Percentiles rank a stretch among this genome's conserved stretches.
Conservation (phyloP, 495 filamentous ascomycete species). For the Aspergillus bertholletiae region DNA sequence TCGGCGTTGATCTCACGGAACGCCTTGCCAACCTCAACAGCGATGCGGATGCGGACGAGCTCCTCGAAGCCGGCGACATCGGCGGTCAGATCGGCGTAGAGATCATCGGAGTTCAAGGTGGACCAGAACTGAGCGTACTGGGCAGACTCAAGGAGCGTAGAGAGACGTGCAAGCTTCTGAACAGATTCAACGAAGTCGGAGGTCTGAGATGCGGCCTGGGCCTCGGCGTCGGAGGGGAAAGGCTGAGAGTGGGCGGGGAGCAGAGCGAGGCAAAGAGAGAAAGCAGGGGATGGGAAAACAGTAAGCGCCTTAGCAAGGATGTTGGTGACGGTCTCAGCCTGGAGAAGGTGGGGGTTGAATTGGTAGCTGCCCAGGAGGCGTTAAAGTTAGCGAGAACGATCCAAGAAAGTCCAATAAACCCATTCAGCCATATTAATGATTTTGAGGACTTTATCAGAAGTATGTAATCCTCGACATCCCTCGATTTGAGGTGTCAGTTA, state of each 20-base stretch:
- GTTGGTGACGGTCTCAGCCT: conserved; percentile 95
- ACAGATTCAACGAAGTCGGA: conserved; percentile 75
- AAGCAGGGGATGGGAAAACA: conserved; percentile 94
- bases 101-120: conserved; percentile 86
- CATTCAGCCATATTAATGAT: not conserved
- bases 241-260: conserved; percentile 74
- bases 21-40: conserved; percentile 81
- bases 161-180: conserved; percentile 79
- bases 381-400: conserved; percentile 6
- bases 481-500: conserved; percentile 65
- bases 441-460: conserved; percentile 25
- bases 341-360: conserved; percentile 98
- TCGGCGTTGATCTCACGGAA: conserved; percentile 76
- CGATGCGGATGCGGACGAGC: conserved; percentile 87
- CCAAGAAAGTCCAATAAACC: not conserved
- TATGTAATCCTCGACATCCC: conserved; percentile 33
- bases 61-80: conserved; percentile 97
- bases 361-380: conserved; percentile 70
- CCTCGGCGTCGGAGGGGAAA: conserved; percentile 47
- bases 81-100: conserved; percentile 92
- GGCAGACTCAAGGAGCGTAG: conserved; percentile 78
- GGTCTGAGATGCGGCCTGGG: conserved; percentile 61
- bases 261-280: conserved; percentile 88
- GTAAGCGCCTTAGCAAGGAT: conserved; percentile 97
- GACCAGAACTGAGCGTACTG: conserved; percentile 92